Evolutionary conservation across 73 alveolate genomes (phyloP), one percentile per base, ranked within the genome.

Genomic region (Tetrahymena thermophila): DNA sequence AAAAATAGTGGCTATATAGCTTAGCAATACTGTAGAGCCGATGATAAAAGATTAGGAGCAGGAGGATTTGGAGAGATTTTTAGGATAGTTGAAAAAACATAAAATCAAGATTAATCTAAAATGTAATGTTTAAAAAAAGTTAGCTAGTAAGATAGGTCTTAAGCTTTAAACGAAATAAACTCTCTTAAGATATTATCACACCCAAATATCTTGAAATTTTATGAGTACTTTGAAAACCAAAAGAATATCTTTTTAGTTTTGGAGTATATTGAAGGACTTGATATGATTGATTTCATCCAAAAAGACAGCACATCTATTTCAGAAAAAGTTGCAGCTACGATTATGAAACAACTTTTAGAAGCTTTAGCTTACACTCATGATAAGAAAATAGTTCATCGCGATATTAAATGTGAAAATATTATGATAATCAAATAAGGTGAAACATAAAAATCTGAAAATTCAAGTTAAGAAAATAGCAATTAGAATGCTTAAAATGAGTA

Each of bases 301-400:
- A 71, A 71, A 40, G 44, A 71, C 56, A 94, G 50, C 40, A 40
- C 93, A 93, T 58, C 37, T 83, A 95, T 96, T 83, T 94, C 98
- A 71, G 98, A 96, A 85, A 94, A 94, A 85, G 96, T 55, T n/a
- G 98, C 97, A 14, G 97, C 96, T 85, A 94, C 50, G 71, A 93
- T 95, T 28, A 96, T 96, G 97, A 94, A 93, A 43, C 84, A 96
- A 35, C n/a, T 96, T 15, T 95, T 96, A 57, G 93, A 96, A 13
- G 98, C 98, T 1, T 16, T 96, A 25, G 83, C 94, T 25, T 96
- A 96, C 71, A 95, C 96, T 85, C 97, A 96, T 44, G 96, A 94
- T 34, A 96, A 96, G 50, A 85, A 85, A 19, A 96, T 96, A 11
- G 96, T 96, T 37, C 98, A 96, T 96, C 93, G 98, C 23, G 98